phyloP scores from a whole-genome alignment of 2,329 filamentous ascomycete species.

The Nothopassalora personata region DNA sequence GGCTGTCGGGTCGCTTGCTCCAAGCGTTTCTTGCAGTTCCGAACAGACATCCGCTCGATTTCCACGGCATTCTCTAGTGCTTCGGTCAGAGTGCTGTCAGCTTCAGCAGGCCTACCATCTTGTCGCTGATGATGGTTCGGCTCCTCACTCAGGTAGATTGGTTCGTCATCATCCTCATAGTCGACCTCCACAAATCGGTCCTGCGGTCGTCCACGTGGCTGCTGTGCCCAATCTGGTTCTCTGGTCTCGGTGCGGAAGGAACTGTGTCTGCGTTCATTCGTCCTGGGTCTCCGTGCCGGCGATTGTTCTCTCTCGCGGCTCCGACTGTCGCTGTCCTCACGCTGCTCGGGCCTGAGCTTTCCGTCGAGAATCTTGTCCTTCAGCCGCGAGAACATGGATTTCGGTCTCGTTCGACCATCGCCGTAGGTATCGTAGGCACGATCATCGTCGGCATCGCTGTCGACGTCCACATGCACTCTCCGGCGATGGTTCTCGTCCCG shows the following conservation, averaged over 20 bases:
- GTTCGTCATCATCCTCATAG: conserved; percentile 15
- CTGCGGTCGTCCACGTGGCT: conserved; percentile 6
- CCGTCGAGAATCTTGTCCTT: conserved; percentile 21
- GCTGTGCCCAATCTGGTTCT: conserved; percentile 6
- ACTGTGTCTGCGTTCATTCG: conserved; percentile 10
- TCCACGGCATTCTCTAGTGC: conserved; percentile 23
- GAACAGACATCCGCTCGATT: conserved; percentile 15
- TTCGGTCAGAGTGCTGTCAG: conserved; percentile 13
- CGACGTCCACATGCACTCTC: conserved; percentile 7
- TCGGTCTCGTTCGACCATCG: conserved; percentile 7
- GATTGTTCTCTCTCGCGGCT: conserved; percentile 12
- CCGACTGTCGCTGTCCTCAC: conserved; percentile 12
- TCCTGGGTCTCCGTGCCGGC: conserved; percentile 3
- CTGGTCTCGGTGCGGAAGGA: conserved; percentile 7
- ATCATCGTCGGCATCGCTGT: conserved; percentile 17
- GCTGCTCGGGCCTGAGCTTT: conserved; percentile 8
- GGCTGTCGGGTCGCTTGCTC: conserved; percentile 24
- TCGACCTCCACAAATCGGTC: conserved; percentile 16
- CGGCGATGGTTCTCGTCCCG: conserved; percentile 2
- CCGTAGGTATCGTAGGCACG: conserved; percentile 17
- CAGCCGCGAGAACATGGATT: conserved; percentile 21
- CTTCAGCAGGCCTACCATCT: conserved; percentile 6
- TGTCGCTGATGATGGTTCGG: conserved; percentile 8
- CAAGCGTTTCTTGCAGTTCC: conserved; percentile 22
- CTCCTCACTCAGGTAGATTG: conserved; percentile 3